Percentiles rank a stretch among this genome's conserved stretches.
phyloP scores from a whole-genome alignment of 2,329 filamentous ascomycete species.

The Aspergillus persii region DNA sequence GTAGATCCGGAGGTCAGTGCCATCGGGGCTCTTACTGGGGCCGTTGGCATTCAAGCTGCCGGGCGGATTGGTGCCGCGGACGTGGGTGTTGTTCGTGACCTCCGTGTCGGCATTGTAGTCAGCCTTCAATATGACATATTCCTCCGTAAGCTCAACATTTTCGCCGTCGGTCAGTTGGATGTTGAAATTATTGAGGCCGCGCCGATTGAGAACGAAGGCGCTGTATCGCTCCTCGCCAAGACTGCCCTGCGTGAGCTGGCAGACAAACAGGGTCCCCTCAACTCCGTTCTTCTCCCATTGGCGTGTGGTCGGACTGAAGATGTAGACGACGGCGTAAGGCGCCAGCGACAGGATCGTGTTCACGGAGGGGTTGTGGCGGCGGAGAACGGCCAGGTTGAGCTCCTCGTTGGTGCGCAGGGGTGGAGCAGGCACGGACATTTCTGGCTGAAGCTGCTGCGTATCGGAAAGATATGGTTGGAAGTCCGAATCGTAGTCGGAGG shows the following conservation, averaged over 20 bases:
- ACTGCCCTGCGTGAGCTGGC: conserved; percentile 54
- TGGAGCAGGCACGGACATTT: conserved; percentile 42
- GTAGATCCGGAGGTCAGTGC: conserved; percentile 46
- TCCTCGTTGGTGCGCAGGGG: conserved; percentile 70
- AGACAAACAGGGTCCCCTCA: conserved; percentile 88
- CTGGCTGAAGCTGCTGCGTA: conserved; percentile 25
- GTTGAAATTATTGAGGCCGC: conserved; percentile 68
- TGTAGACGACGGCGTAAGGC: conserved; percentile 83
- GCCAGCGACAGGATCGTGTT: conserved; percentile 73
- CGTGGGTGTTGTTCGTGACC: conserved; percentile 14
- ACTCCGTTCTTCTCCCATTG: conserved; percentile 82
- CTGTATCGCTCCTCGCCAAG: conserved; percentile 49
- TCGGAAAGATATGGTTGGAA: conserved; percentile 50
- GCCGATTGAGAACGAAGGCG: conserved; percentile 71
- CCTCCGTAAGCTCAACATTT: conserved; percentile 64
- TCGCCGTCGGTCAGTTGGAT: conserved; percentile 58
- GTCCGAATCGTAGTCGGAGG: conserved; percentile 66
- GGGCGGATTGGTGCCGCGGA: conserved; percentile 4
- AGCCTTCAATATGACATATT: conserved; percentile 60
- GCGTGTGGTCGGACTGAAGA: conserved; percentile 63
- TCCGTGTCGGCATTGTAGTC: conserved; percentile 28
- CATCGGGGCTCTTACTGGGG: conserved; percentile 11
- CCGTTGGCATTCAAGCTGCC: conserved; percentile 15
- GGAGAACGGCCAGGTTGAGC: conserved; percentile 81
- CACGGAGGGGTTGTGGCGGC: conserved; percentile 75